Conservation (phyloP, 169 alveolate species). For the Theileria equi region DNA sequence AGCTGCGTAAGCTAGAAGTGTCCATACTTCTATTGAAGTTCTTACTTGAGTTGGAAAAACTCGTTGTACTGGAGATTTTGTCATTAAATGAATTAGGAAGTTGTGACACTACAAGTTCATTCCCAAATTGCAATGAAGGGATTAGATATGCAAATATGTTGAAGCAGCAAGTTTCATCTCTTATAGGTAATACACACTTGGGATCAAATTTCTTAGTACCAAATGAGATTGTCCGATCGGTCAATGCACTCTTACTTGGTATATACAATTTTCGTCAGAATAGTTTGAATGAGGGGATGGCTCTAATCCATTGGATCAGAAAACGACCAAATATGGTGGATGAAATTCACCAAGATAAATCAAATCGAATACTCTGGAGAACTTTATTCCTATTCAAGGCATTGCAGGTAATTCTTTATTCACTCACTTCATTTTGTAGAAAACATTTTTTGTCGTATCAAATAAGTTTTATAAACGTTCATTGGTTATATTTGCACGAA, state of each 20-base stretch:
- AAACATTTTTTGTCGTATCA: constrained; percentile 3
- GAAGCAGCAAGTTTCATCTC: constrained; percentile 62
- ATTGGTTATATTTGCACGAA: constrained; percentile 48
- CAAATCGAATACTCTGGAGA: constrained; percentile 58
- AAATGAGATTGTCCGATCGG: constrained; percentile 60
- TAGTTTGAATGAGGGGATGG: constrained; percentile 69
- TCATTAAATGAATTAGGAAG: constrained; percentile 9
- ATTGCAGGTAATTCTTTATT: constrained; percentile 29
- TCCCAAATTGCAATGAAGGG: constrained; percentile 63
- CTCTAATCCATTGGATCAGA: constrained; percentile 65
- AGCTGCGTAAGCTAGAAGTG: constrained; percentile 44
- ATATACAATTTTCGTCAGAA: constrained; percentile 52
- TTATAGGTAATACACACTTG: constrained; percentile 56
- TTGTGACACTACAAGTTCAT: neutral
- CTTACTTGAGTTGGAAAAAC: constrained; percentile 57
- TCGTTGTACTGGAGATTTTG: constrained; percentile 19
- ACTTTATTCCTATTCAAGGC: constrained; percentile 50
- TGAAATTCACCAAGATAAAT: constrained; percentile 23
- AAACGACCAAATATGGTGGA: constrained; percentile 55
- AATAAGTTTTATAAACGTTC: constrained; percentile 34
- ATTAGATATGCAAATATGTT: constrained; percentile 69
- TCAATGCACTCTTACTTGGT: constrained; percentile 65
- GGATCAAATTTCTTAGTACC: constrained; percentile 66
- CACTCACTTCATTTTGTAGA: neutral
- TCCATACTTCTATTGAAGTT: constrained; percentile 16